These are phyloP conservation scores for Aristolochia contorta DNA, from an alignment of 164 flowering plant genomes.

Conservation along the genomic window DNA sequence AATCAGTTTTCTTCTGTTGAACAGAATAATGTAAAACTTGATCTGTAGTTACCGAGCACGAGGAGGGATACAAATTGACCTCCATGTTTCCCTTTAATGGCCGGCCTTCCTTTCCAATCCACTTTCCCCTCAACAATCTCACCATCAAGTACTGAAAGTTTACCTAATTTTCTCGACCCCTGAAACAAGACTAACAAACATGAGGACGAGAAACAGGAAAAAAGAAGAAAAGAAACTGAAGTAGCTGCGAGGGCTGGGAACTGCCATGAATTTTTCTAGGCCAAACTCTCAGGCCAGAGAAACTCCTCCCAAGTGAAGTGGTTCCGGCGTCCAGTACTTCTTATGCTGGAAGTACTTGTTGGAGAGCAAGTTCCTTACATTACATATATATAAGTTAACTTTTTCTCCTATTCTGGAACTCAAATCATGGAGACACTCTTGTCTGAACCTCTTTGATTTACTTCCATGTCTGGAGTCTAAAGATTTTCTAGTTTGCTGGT, in stretches of 20 bases:
- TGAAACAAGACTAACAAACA: neutral
- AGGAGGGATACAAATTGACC: slow-evolving; percentile 32
- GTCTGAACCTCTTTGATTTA: too few species aligned
- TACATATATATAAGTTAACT: neutral
- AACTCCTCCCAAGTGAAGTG: neutral
- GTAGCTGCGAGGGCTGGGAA: neutral
- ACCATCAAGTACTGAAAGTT: too few species aligned
- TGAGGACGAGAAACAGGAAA: neutral
- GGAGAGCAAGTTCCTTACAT: neutral
- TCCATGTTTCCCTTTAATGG: slow-evolving; percentile 50
- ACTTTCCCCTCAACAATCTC: too few species aligned
- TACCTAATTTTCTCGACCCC: too few species aligned
- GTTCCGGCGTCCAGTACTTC: neutral
- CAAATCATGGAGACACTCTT: too few species aligned
- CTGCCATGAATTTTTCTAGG: neutral
- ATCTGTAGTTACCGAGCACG: slow-evolving; percentile 28
- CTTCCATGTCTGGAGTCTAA: too few species aligned
- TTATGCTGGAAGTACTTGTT: neutral
- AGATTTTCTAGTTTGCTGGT: too few species aligned
- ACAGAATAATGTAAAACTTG: too few species aligned
- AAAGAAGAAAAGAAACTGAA: neutral
- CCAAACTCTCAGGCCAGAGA: too few species aligned
- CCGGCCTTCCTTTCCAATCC: slow-evolving; percentile 34
- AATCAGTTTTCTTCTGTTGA: too few species aligned
- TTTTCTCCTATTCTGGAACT: neutral